A percentile compares a stretch with the other conserved stretches of the same genome.
phyloP scores from a whole-genome alignment of 305 asterid species.

The Fraxinus sp. region DNA sequence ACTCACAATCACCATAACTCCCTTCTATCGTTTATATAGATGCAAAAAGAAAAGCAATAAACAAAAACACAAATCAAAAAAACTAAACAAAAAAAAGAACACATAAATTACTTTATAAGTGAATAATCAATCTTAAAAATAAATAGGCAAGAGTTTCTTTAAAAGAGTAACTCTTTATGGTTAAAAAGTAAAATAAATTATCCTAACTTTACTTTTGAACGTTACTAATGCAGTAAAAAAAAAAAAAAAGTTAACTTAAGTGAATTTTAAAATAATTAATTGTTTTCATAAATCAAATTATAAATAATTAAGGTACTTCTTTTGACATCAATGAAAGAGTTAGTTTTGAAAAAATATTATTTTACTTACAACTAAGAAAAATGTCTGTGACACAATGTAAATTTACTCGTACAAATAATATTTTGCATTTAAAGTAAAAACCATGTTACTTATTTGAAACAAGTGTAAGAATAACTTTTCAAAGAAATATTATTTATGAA shows the following conservation, averaged over 20 bases:
- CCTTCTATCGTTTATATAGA: background rate
- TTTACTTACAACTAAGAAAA: background rate
- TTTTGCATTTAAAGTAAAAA: background rate
- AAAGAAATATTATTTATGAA: background rate
- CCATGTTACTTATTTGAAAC: background rate
- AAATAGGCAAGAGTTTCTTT: background rate
- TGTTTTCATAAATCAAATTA: too few relatives aligned
- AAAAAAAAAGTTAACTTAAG: too few relatives aligned
- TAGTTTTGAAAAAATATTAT: too few relatives aligned
- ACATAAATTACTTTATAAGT: background rate
- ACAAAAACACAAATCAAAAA: slow-evolving; percentile 24
- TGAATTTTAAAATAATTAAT: too few relatives aligned
- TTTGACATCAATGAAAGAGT: too few relatives aligned
- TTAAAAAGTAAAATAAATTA: too few relatives aligned
- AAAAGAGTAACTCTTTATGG: background rate
- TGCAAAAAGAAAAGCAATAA: slow-evolving; percentile 12
- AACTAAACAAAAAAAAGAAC: background rate
- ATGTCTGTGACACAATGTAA: background rate
- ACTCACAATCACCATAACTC: slow-evolving; percentile 20
- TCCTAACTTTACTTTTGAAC: too few relatives aligned
- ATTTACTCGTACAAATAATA: background rate
- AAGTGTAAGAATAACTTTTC: background rate
- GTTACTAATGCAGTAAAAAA: too few relatives aligned
- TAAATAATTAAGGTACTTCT: too few relatives aligned
- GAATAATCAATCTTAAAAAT: too few relatives aligned